These are phyloP conservation scores for Pyrenophora seminiperda DNA, from an alignment of 2,329 filamentous ascomycete species.

Conservation along the genomic window DNA sequence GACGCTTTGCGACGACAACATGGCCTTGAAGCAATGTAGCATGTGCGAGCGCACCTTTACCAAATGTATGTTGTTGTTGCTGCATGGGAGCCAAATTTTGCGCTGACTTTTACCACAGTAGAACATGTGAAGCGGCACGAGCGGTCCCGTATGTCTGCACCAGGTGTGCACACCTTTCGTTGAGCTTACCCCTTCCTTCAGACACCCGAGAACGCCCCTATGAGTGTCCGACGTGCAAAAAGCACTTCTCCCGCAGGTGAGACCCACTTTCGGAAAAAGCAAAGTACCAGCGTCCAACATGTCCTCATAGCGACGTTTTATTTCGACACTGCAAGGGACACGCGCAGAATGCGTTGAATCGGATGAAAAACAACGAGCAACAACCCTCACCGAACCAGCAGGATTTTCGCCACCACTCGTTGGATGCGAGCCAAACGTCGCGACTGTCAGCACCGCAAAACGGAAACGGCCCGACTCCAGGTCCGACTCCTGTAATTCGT, in stretches of 20 bases:
- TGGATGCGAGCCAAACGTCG: conserved; percentile 27
- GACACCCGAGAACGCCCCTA: conserved; percentile 62
- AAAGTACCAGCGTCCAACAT: conserved; percentile 28
- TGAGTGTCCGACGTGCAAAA: conserved; percentile 59
- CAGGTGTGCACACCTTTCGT: conserved; percentile 1
- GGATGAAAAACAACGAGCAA: conserved; percentile 41
- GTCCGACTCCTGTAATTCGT: conserved; percentile 26
- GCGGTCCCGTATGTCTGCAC: conserved; percentile 55
- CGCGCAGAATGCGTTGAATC: conserved; percentile 48
- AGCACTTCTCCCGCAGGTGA: conserved; percentile 61
- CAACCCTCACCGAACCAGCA: conserved; percentile 34
- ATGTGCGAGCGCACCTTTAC: conserved; percentile 61
- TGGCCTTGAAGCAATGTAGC: conserved; percentile 49
- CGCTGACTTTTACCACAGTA: conserved; percentile 14
- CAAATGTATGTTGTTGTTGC: conserved; percentile 42
- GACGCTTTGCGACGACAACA: conserved; percentile 21
- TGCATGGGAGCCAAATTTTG: neutral
- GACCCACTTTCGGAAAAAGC: conserved; percentile 10
- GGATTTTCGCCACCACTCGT: conserved; percentile 17
- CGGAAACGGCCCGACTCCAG: conserved; percentile 26
- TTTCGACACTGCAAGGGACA: conserved; percentile 60
- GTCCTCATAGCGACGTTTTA: conserved; percentile 52
- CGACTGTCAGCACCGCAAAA: conserved; percentile 20
- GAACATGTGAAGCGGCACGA: conserved; percentile 62
- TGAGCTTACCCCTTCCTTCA: conserved; percentile 36